A percentile compares a stretch with the other conserved stretches of the same genome.
Evolutionary conservation across 352 stramenopile species (phyloP).

Genomic region (Globisporangium recalcitrans): DNA sequence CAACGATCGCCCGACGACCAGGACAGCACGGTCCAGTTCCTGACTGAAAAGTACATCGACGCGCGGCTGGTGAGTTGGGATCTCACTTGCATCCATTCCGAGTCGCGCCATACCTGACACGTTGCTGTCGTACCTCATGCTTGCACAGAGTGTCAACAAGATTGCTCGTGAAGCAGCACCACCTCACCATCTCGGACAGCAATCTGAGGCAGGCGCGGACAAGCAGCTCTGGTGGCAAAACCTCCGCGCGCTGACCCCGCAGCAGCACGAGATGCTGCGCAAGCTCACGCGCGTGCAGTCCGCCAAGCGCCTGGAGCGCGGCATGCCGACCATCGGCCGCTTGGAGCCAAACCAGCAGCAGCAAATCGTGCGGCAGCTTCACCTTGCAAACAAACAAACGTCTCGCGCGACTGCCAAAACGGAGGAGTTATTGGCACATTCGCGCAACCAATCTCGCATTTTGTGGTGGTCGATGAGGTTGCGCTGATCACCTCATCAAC

Average conservation of each 20-base stretch:
- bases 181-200: not conserved
- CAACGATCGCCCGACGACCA: slow-evolving; percentile 7
- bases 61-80: slow-evolving; percentile 15
- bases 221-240: slow-evolving; percentile 11
- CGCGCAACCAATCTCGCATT: too few species aligned
- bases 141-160: not conserved
- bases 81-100: not conserved
- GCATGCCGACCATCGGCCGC: slow-evolving; percentile 26
- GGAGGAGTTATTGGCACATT: too few species aligned
- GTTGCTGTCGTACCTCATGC: too few species aligned
- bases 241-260: slow-evolving; percentile 21
- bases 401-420: too few species aligned
- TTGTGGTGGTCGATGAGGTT: too few species aligned
- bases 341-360: slow-evolving; percentile 39
- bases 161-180: not conserved
- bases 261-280: slow-evolving; percentile 36
- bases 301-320: slow-evolving; percentile 41
- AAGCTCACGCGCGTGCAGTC: slow-evolving; percentile 40
- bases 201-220: not conserved
- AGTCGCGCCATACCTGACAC: too few species aligned
- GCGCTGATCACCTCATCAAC: too few species aligned
- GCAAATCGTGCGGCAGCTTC: slow-evolving; percentile 26
- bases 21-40: slow-evolving; percentile 21
- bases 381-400: slow-evolving; percentile 12
- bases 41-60: slow-evolving; percentile 42